These are phyloP conservation scores for Leccinum disarticulatum DNA, from an alignment of 768 basidiomycete genomes.

Conservation along the genomic window DNA sequence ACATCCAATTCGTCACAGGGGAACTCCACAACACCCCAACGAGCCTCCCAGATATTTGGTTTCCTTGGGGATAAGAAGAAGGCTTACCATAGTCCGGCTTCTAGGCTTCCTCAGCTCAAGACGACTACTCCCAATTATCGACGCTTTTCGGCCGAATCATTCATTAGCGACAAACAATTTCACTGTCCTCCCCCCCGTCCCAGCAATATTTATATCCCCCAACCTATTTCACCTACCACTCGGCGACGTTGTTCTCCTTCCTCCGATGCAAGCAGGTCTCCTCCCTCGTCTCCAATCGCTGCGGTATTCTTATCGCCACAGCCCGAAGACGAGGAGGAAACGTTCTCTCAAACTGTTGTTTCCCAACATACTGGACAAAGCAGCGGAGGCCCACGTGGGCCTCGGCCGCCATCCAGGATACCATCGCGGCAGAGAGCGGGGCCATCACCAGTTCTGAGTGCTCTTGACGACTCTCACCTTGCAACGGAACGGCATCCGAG, in stretches of 20 bases:
- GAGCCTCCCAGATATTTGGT: constrained; percentile 74
- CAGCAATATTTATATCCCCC: constrained; percentile 14
- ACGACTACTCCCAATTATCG: constrained; percentile 20
- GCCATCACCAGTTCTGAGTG: constrained; percentile 7
- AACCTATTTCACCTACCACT: constrained; percentile 10
- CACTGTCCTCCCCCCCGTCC: constrained; percentile 16
- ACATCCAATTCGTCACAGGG: constrained; percentile 32
- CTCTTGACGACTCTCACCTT: not conserved
- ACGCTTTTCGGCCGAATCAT: constrained; percentile 26
- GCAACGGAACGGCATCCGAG: constrained; percentile 1
- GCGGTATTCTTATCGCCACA: not conserved
- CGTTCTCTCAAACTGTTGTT: not conserved
- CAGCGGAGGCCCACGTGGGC: constrained; percentile 44
- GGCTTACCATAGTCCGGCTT: constrained; percentile 35
- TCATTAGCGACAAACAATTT: constrained; percentile 23
- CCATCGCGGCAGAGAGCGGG: constrained; percentile 31
- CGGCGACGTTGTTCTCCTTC: constrained; percentile 15
- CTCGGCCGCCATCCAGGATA: constrained; percentile 39
- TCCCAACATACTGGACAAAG: constrained; percentile 21
- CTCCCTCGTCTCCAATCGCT: constrained; percentile 6
- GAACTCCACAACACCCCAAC: constrained; percentile 54
- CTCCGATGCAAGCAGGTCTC: constrained; percentile 14
- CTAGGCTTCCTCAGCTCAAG: constrained; percentile 32
- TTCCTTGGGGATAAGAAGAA: constrained; percentile 59
- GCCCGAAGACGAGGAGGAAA: constrained; percentile 3